A percentile compares a stretch with the other conserved stretches of the same genome.
These are phyloP conservation scores for Chrysanthemum lavandulifolium DNA, from an alignment of 129 eudicot genomes.

Conservation along the genomic window DNA sequence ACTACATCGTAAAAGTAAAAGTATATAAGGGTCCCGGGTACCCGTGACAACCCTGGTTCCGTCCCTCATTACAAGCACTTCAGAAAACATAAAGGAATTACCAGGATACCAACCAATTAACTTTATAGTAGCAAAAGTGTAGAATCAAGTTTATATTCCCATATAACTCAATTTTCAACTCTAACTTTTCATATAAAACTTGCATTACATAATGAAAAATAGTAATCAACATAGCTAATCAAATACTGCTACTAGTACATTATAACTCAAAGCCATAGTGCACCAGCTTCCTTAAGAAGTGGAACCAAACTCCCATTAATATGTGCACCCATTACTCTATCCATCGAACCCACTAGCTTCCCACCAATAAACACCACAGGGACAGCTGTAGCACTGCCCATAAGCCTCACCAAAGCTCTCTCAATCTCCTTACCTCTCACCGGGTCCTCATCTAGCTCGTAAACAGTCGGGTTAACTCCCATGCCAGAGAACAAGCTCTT, in stretches of 20 bases:
- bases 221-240: neutral
- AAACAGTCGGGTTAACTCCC: conserved; percentile 80
- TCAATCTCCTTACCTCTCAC: conserved; percentile 53
- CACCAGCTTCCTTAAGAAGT: conserved; percentile 79
- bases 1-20: too few species aligned
- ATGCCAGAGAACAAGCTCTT: conserved; percentile 73
- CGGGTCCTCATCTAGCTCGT: conserved; percentile 74
- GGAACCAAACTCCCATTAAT: conserved; percentile 77
- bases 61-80: too few species aligned
- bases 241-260: neutral
- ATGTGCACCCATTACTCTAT: conserved; percentile 85
- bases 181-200: neutral
- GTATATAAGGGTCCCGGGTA: too few species aligned
- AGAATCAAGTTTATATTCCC: too few species aligned
- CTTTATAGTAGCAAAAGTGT: too few species aligned
- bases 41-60: too few species aligned
- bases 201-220: neutral
- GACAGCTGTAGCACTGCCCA: conserved; percentile 51
- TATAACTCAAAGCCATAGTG: conserved; percentile 57
- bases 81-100: neutral
- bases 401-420: conserved; percentile 47
- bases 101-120: too few species aligned
- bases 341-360: conserved; percentile 72
- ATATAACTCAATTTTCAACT: too few species aligned
- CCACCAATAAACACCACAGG: conserved; percentile 94